Base-by-base conservation (phyloP, 768 basidiomycete species). In the Russula compacta region DNA sequence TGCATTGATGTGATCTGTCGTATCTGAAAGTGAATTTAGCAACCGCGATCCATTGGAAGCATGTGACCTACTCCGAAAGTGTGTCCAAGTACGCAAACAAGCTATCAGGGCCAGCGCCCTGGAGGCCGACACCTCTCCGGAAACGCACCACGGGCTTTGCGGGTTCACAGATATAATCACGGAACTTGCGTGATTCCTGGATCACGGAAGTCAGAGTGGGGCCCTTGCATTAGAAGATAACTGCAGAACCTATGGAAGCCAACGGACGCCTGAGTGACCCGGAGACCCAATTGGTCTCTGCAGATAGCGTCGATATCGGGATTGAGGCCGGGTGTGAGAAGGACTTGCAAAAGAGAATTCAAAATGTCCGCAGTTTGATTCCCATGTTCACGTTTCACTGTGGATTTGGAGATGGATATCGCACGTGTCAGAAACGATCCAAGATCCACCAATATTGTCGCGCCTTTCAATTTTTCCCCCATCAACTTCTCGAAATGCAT, bases 301-400 rank as follows among this genome's bases (percentile, higher is more conserved):
- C 88, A 89, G 4, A 90, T 78, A 3, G 76, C 75, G 65, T 95
- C 93, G 21, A 90, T 84, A 43, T 82, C 85, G 0, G 74, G 68
- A 64, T 84, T 87, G 21, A 95, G 67, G 3, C 87, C 87, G 35
- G 83, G 84, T 0, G 89, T 87, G 39, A 93, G 69, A 14, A 92
- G 69, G 0, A 77, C 71, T 3, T 87, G 85, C 4, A 95, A 74
- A 0, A 93, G 67, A 1, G 78, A 71, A 17, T 83, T 81, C 3
- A 92, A 76, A 15, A 79, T 76, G 1, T 79, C 78, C 33, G 86
- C 75, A 1, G 80, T 80, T 70, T 49, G 72, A 67, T 61, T 74
- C 78, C 36, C 36, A 14, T 35, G 43, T 33, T 60, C 58, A 36
- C 56, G 59, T n/a, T 24, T 43, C 5, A 48, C 48, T 17, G 33